Evolutionary conservation across 805 yeast genomes (phyloP).

Genomic region (Pichia scutulata): DNA sequence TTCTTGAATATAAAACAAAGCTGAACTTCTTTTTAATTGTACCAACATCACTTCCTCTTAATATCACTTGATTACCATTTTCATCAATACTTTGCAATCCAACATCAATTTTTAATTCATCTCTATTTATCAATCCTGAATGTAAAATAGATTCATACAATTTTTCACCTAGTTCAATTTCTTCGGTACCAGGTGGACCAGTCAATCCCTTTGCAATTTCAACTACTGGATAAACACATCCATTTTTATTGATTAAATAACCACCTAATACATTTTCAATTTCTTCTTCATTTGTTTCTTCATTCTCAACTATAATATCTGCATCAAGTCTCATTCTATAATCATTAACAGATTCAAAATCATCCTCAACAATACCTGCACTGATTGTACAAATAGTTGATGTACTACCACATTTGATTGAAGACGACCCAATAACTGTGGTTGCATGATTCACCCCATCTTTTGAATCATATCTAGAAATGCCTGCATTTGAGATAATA

Average conservation of each 20-base stretch:
- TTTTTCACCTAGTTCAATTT: conserved; percentile 63
- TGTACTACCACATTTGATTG: conserved; percentile 64
- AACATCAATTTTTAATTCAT: conserved; percentile 48
- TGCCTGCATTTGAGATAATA: conserved; percentile 33
- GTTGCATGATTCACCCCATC: conserved; percentile 16
- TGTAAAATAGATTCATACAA: conserved; percentile 53
- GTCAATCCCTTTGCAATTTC: conserved; percentile 66
- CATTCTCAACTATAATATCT: conserved; percentile 23
- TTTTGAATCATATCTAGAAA: conserved; percentile 24
- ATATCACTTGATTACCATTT: conserved; percentile 41
- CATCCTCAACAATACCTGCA: conserved; percentile 57
- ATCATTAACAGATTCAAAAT: conserved; percentile 35
- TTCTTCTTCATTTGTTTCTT: conserved; percentile 11
- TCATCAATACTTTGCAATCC: conserved; percentile 44
- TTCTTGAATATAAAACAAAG: conserved; percentile 60
- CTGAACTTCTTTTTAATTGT: conserved; percentile 41
- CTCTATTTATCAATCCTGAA: conserved; percentile 43
- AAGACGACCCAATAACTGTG: conserved; percentile 55
- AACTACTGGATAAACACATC: conserved; percentile 62
- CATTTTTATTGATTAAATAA: conserved; percentile 19
- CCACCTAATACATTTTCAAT: conserved; percentile 5
- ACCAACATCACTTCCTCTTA: conserved; percentile 34
- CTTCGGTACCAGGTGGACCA: conserved; percentile 84
- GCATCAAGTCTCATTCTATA: conserved; percentile 33
- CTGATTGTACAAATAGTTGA: conserved; percentile 65